Percentiles rank a stretch among this genome's conserved stretches.
Conservation (phyloP, 1,139 yeast species). For the Blastobotrys buckinghamii region DNA sequence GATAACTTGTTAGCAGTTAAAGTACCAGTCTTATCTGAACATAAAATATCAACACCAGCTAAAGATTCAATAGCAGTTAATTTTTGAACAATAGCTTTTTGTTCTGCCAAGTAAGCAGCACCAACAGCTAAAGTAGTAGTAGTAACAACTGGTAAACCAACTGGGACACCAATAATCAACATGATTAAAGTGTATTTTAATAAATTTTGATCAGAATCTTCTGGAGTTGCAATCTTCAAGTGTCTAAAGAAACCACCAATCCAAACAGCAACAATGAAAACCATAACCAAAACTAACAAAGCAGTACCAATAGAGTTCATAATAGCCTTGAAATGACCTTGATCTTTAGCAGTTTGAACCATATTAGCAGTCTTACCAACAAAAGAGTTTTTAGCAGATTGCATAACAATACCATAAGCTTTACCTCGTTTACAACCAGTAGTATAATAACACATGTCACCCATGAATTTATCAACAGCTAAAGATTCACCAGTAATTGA, state of each 20-base stretch:
- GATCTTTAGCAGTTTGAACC: constrained; percentile 70
- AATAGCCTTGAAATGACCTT: constrained; percentile 77
- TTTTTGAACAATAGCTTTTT: constrained; percentile 97
- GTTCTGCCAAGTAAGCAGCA: constrained; percentile 98
- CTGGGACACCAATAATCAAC: constrained; percentile 95
- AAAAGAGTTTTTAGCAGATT: constrained; percentile 66
- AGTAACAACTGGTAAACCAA: constrained; percentile 98
- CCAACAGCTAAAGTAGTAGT: constrained; percentile 99
- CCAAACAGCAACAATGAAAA: constrained; percentile 68
- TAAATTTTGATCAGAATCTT: constrained; percentile 37
- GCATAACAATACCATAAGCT: constrained; percentile 67
- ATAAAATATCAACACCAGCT: constrained; percentile 98
- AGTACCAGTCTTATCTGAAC: constrained; percentile 99
- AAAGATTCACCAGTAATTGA: constrained; percentile 79
- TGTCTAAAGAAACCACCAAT: constrained; percentile 76
- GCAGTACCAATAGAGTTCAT: constrained; percentile 77
- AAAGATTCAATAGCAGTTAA: constrained; percentile 96
- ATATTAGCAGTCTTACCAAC: constrained; percentile 75
- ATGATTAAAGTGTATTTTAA: constrained; percentile 77
- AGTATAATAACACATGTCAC: constrained; percentile 66
- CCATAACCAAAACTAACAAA: constrained; percentile 63
- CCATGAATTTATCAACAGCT: constrained; percentile 68
- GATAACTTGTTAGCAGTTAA: constrained; percentile 84
- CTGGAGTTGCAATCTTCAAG: constrained; percentile 54
- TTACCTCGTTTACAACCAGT: constrained; percentile 78